These are phyloP conservation scores for Calonectria multiphialidica DNA, from an alignment of 2,329 filamentous ascomycete species.

Conservation along the genomic window DNA sequence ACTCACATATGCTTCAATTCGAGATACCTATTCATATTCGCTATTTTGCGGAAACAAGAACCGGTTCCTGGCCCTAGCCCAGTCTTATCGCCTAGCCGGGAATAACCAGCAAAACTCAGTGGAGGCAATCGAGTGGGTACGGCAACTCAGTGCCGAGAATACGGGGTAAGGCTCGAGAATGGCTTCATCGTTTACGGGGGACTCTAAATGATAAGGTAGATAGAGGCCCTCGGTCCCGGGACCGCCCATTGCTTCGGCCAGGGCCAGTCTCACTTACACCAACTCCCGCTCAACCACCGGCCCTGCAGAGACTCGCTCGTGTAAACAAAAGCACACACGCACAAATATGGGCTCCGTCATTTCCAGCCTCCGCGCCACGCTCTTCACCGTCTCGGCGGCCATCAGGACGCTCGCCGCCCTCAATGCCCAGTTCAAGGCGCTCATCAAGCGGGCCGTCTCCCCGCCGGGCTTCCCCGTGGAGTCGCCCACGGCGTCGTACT, in stretches of 20 bases:
- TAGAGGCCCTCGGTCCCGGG: background rate
- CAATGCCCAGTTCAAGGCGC: slow-evolving; percentile 41
- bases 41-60: background rate
- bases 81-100: no score
- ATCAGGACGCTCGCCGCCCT: slow-evolving; percentile 43
- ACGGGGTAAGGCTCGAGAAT: background rate
- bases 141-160: background rate
- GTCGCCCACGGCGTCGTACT: slow-evolving; percentile 59
- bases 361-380: slow-evolving; percentile 42
- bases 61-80: no score
- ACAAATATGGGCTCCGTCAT: slow-evolving; percentile 49
- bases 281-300: background rate
- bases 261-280: background rate
- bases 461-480: slow-evolving; percentile 56
- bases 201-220: background rate
- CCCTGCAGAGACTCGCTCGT: background rate
- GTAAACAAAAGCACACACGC: background rate
- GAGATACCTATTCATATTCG: background rate
- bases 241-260: background rate
- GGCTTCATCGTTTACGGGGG: background rate
- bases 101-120: no score
- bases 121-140: background rate
- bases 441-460: slow-evolving; percentile 46
- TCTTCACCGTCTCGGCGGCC: slow-evolving; percentile 39
- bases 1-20: background rate